These are phyloP conservation scores for Exophiala sideris DNA, from an alignment of 2,329 filamentous ascomycete genomes.

Conservation along the genomic window DNA sequence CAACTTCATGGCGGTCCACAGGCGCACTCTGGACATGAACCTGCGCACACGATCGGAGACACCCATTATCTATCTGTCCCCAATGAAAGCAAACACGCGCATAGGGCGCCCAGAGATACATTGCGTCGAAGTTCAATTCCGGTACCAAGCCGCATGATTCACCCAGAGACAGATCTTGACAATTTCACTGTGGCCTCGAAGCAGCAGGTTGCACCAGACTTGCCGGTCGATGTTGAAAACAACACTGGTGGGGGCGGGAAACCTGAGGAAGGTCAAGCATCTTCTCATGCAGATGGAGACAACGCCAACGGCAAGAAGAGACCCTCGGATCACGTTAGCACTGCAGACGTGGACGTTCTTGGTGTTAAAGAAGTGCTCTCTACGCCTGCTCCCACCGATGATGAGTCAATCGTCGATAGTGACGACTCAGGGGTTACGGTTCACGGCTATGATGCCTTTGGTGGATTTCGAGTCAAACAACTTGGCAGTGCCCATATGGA, in stretches of 20 bases:
- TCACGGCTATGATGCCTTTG: constrained; percentile 18
- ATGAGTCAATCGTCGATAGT: constrained; percentile 4
- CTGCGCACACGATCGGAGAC: neutral
- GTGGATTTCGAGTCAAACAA: constrained; percentile 20
- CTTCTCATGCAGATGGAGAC: neutral
- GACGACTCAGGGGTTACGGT: constrained; percentile 6
- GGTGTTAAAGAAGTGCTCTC: constrained; percentile 14
- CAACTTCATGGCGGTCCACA: neutral
- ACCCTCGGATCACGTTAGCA: neutral
- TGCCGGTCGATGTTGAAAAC: too few relatives aligned
- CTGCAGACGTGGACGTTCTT: neutral
- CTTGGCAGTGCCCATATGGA: constrained; percentile 7
- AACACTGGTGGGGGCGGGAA: neutral
- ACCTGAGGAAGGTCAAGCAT: too few relatives aligned
- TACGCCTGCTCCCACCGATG: constrained; percentile 7
- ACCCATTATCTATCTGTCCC: neutral
- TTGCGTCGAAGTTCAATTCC: constrained; percentile 19
- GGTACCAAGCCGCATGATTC: constrained; percentile 6
- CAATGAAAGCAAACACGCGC: neutral
- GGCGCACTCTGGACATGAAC: neutral
- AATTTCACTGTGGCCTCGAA: neutral
- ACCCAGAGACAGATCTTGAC: neutral
- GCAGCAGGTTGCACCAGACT: neutral
- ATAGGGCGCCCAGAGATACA: neutral
- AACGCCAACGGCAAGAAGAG: neutral